Conservation (phyloP, 2,329 filamentous ascomycete genomes). For the Xylariaceae sp. region DNA sequence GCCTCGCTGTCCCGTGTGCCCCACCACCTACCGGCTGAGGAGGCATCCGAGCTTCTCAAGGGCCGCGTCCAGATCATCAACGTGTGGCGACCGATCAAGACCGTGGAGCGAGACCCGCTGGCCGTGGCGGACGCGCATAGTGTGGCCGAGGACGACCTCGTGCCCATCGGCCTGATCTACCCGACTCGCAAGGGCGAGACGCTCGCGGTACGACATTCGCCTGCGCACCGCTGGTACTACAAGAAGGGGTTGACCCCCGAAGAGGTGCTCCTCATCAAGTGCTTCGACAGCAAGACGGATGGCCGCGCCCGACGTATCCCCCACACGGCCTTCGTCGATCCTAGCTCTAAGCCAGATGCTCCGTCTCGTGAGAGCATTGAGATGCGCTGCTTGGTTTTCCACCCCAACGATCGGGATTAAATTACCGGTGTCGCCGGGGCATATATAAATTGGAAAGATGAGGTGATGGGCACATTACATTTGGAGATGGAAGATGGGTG, state of each 20-base stretch:
- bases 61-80: conserved; percentile 63
- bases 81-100: conserved; percentile 58
- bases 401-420: conserved; percentile 49
- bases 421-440: neutral
- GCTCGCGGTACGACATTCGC: conserved; percentile 51
- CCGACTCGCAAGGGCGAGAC: conserved; percentile 59
- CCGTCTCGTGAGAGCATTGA: conserved; percentile 67
- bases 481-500: neutral
- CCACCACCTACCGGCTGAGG: conserved; percentile 53
- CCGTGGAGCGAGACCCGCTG: conserved; percentile 60
- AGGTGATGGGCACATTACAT: neutral
- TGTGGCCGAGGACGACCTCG: conserved; percentile 57
- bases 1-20: conserved; percentile 50
- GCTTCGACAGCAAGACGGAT: conserved; percentile 64
- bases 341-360: conserved; percentile 46
- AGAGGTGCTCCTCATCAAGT: conserved; percentile 66
- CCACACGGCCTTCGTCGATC: conserved; percentile 62
- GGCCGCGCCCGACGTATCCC: conserved; percentile 59
- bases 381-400: conserved; percentile 60
- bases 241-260: conserved; percentile 57
- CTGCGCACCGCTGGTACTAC: conserved; percentile 59
- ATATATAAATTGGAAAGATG: neutral
- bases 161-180: conserved; percentile 57
- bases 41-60: conserved; percentile 51
- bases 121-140: conserved; percentile 58